Base-by-base conservation (phyloP, 306 rosid genomes). In the Glycine latifolia region DNA sequence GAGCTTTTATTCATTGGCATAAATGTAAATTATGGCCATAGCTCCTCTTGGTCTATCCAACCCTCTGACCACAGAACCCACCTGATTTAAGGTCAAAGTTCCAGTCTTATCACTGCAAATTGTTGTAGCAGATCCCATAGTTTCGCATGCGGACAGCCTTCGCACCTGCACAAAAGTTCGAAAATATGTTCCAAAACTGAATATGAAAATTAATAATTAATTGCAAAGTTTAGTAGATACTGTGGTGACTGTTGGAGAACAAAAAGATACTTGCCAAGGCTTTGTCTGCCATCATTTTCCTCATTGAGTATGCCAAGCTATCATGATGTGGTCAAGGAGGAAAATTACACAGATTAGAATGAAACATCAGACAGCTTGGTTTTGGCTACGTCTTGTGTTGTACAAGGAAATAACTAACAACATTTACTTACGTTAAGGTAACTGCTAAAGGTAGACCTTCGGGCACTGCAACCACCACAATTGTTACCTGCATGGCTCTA, bases 381-480 rank as follows among this genome's bases (percentile, higher is more conserved):
- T 55, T 58, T 53, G 73, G 77, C 77, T 44, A 48, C 71, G 72
- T 31, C 60, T 69, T 10, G 16, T 44, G 11, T 49, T 68, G 63
- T 62, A 77, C 49, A 60, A 61, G 4, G 65, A 84, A 60, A 67
- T 43, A 78, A 49, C 44, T 76, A 14, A 56, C 56, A 53, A 79
- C 72, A 78, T 50, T 75, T 54, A 84, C 98, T 79, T 89, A 93
- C 99, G 98, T 95, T 82, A 95, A 88, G 67, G 99, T 95, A 71
- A 95, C 99, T 47, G 99, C 99, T 93, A 95, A 90, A 76, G 99
- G 99, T 31, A 95, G 93, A 77, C 99, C 99, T 87, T 95, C 99
- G 43, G 98, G 98, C 75, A 95, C 99, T 20, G 99, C 97, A 91
- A 95, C 99, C 74, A 95, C 99, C 85, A 95, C 99, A 81, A 95